Evolutionary conservation across 2,329 filamentous ascomycete species (phyloP).

Genomic region (Trichoderma gracile): DNA sequence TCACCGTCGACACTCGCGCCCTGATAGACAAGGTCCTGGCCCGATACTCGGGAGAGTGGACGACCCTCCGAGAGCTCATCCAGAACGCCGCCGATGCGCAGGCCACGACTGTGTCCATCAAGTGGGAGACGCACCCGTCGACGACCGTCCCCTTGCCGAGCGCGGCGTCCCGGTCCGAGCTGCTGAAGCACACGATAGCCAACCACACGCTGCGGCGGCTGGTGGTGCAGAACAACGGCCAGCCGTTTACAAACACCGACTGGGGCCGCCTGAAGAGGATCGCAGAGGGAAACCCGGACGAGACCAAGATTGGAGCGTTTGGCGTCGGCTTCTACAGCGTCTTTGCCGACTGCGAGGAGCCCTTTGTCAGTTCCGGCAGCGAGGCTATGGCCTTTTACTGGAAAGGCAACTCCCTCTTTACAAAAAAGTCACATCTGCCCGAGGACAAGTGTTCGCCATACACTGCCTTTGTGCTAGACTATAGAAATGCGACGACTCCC

Average conservation of each 20-base stretch:
- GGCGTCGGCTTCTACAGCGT: slow-evolving; percentile 98
- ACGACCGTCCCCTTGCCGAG: slow-evolving; percentile 69
- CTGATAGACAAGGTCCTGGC: slow-evolving; percentile 97
- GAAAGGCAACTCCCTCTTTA: slow-evolving; percentile 98
- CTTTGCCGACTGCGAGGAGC: slow-evolving; percentile 96
- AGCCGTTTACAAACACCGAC: slow-evolving; percentile 84
- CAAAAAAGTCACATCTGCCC: slow-evolving; percentile 76
- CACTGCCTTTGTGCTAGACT: slow-evolving; percentile 93
- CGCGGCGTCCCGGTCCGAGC: slow-evolving; percentile 65
- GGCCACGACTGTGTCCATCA: slow-evolving; percentile 84
- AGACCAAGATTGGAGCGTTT: slow-evolving; percentile 98
- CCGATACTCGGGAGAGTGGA: slow-evolving; percentile 95
- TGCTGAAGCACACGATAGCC: slow-evolving; percentile 78
- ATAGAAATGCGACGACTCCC: slow-evolving; percentile 83
- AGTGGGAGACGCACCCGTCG: slow-evolving; percentile 88
- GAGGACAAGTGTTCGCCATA: slow-evolving; percentile 65
- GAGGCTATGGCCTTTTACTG: slow-evolving; percentile 99
- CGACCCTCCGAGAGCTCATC: slow-evolving; percentile 83
- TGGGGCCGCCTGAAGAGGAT: slow-evolving; percentile 94
- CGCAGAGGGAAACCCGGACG: slow-evolving; percentile 97
- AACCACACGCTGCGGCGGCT: slow-evolving; percentile 85
- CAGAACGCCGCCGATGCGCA: slow-evolving; percentile 98
- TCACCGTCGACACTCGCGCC: slow-evolving; percentile 95
- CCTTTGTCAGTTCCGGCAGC: slow-evolving; percentile 88
- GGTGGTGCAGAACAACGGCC: slow-evolving; percentile 90